Conservation (phyloP, 2,329 filamentous ascomycete species). For the Coleophoma crateriformis region DNA sequence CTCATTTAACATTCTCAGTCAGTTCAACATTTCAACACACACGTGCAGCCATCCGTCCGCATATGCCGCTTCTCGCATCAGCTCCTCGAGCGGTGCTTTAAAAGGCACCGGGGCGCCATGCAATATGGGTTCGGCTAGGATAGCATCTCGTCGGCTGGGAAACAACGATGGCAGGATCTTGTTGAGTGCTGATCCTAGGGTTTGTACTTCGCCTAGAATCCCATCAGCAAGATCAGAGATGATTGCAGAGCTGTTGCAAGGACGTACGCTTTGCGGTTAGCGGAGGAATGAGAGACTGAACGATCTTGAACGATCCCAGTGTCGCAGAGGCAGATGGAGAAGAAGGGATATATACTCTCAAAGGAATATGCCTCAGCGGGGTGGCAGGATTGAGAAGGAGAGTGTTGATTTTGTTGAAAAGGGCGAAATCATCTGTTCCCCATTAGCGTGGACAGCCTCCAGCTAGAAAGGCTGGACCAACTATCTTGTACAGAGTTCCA, state of each 20-base stretch:
- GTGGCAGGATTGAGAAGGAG: constrained; percentile 72
- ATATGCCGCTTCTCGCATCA: constrained; percentile 79
- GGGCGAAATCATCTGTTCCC: constrained; percentile 58
- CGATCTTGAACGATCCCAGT: constrained; percentile 57
- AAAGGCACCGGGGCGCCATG: constrained; percentile 85
- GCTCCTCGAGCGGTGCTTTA: constrained; percentile 70
- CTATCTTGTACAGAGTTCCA: constrained; percentile 60
- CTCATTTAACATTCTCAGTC: not conserved
- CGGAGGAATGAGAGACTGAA: constrained; percentile 69
- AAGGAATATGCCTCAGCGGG: constrained; percentile 74
- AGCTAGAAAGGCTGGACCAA: constrained; percentile 27
- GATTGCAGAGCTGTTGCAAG: not conserved
- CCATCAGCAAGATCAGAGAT: not conserved
- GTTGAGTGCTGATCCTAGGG: constrained; percentile 74
- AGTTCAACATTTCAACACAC: constrained; percentile 63
- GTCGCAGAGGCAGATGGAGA: constrained; percentile 42
- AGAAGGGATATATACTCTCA: constrained; percentile 79
- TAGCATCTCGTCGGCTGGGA: constrained; percentile 76
- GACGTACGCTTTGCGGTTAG: constrained; percentile 28
- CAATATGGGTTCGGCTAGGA: constrained; percentile 77
- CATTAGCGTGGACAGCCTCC: not conserved
- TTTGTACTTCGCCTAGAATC: constrained; percentile 48
- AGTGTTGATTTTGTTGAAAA: constrained; percentile 70
- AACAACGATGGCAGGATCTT: constrained; percentile 74
- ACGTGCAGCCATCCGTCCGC: constrained; percentile 89